Evolutionary conservation across 257 asterid genomes (phyloP).

Genomic region (Nicotiana undulata): DNA sequence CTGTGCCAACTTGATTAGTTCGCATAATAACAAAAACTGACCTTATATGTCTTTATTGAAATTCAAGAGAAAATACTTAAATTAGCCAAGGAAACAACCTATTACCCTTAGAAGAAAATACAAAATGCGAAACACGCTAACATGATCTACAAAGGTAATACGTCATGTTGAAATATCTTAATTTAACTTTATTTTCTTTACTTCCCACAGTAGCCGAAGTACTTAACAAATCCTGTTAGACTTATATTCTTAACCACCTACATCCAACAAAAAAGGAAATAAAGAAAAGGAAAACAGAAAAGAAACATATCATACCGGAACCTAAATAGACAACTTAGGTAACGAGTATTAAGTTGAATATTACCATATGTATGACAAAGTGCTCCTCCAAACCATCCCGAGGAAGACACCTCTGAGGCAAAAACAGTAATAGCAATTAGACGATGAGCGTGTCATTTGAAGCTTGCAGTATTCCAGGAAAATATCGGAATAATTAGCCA

Average conservation of each 20-base stretch:
- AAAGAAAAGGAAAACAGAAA: not conserved
- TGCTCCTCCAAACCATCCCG: slow-evolving; percentile 90
- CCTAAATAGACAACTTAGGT: not conserved
- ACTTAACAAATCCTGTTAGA: not conserved
- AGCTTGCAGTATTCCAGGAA: not conserved
- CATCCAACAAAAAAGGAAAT: not conserved
- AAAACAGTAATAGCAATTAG: not conserved
- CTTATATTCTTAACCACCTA: not conserved
- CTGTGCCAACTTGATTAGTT: not conserved
- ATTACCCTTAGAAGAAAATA: not conserved
- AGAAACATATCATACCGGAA: not conserved
- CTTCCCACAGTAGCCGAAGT: not conserved
- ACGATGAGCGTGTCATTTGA: not conserved
- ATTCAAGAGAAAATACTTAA: not conserved
- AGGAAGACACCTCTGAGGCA: slow-evolving; percentile 81
- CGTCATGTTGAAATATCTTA: not conserved
- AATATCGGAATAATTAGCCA: not conserved
- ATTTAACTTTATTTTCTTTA: not conserved
- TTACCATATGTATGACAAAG: slow-evolving; percentile 88
- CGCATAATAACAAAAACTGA: not conserved
- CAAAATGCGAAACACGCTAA: not conserved
- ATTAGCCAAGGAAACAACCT: not conserved
- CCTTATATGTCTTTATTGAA: not conserved
- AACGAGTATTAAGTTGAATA: not conserved
- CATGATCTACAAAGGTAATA: not conserved